Percentiles rank a stretch among this genome's conserved stretches.
These are phyloP conservation scores for Nelumbo lutea DNA, from an alignment of 164 flowering plant genomes.

Conservation along the genomic window DNA sequence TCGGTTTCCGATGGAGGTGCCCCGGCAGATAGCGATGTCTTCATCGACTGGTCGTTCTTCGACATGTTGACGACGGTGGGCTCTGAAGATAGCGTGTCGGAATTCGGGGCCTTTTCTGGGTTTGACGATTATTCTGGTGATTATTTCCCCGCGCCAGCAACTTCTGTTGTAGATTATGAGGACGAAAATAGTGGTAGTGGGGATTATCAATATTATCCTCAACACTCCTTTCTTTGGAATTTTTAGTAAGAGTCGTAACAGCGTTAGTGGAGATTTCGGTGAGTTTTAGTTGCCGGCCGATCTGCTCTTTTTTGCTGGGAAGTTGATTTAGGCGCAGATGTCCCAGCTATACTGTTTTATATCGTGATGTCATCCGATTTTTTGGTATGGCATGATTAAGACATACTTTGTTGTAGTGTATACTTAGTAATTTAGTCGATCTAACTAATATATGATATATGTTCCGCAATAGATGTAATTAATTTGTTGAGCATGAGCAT, in stretches of 20 bases:
- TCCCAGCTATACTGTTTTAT: too few species aligned
- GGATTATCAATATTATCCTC: neutral
- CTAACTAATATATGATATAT: too few species aligned
- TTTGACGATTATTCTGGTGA: slow-evolving; percentile 31
- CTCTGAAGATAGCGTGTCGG: slow-evolving; percentile 21
- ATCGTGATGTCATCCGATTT: too few species aligned
- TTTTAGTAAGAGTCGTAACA: slow-evolving; percentile 18
- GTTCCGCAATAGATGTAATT: too few species aligned
- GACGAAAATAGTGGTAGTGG: slow-evolving; percentile 21
- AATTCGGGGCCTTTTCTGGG: slow-evolving; percentile 37
- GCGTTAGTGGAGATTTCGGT: neutral
- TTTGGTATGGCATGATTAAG: too few species aligned
- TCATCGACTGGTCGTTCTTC: slow-evolving; percentile 26
- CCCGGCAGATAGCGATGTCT: slow-evolving; percentile 13
- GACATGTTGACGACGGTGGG: slow-evolving; percentile 17
- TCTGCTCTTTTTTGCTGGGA: neutral
- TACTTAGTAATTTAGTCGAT: too few species aligned
- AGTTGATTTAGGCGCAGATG: too few species aligned
- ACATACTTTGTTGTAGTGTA: too few species aligned
- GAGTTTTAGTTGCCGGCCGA: too few species aligned
- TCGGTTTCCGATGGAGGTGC: slow-evolving; percentile 23
- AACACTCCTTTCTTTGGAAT: slow-evolving; percentile 52
- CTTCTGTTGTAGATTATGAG: slow-evolving; percentile 12
- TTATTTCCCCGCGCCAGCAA: slow-evolving; percentile 15
- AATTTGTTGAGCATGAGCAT: too few species aligned